Percentiles rank a stretch among this genome's conserved stretches.
Evolutionary conservation across 768 basidiomycete species (phyloP).

Genomic region (Lactarius tabidus): DNA sequence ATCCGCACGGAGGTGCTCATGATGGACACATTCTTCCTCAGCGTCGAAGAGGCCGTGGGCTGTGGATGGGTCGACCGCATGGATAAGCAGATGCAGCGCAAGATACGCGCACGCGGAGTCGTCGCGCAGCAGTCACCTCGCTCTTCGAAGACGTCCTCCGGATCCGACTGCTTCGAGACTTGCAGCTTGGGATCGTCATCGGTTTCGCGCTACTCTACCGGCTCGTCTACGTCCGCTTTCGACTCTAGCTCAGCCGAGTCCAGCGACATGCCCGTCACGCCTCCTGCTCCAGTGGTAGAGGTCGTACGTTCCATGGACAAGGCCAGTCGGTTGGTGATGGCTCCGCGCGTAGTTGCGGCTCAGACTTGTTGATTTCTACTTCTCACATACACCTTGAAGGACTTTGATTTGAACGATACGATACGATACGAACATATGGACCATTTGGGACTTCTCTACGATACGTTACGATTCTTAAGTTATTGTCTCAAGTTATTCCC

Average conservation of each 20-base stretch:
- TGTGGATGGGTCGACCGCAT: not conserved
- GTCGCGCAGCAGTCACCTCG: not conserved
- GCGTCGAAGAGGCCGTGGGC: conserved; percentile 37
- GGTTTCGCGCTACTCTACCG: not conserved
- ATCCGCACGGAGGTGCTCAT: conserved; percentile 53
- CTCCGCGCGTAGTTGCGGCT: not conserved
- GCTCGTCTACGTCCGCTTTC: conserved; percentile 11
- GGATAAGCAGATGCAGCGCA: not conserved
- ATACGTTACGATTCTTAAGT: not conserved
- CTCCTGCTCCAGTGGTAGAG: conserved; percentile 5
- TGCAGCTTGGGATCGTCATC: not conserved
- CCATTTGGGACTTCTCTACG: not conserved
- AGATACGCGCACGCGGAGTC: not conserved
- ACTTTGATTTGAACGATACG: not conserved
- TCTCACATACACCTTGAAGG: not conserved
- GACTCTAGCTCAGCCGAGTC: not conserved
- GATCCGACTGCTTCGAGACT: not conserved
- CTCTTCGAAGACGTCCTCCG: not conserved
- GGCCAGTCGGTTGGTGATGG: not conserved
- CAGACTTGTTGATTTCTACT: not conserved
- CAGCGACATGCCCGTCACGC: not conserved
- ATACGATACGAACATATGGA: not conserved
- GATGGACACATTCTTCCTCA: conserved; percentile 60
- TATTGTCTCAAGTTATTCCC: not conserved
- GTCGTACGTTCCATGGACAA: not conserved